Percentiles rank a stretch among this genome's conserved stretches.
Evolutionary conservation across 768 basidiomycete genomes (phyloP).

Genomic region (Tephrocybe sp.): DNA sequence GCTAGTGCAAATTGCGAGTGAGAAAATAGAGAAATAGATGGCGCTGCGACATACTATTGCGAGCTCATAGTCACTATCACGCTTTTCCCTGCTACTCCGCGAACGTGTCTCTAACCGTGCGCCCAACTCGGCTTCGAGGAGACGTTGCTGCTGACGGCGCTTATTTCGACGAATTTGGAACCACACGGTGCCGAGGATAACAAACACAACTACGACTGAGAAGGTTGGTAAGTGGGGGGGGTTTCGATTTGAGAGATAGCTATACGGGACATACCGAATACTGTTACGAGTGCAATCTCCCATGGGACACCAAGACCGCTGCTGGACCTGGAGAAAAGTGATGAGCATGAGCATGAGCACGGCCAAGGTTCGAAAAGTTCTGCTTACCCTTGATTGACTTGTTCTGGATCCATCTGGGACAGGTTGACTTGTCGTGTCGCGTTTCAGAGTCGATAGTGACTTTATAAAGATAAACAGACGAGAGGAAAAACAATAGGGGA

Average conservation of each 20-base stretch:
- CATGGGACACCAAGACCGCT: slow-evolving; percentile 35
- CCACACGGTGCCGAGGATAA: slow-evolving; percentile 22
- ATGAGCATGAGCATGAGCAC: neutral
- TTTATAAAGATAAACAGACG: no score
- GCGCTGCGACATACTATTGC: slow-evolving; percentile 7
- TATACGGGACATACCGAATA: slow-evolving; percentile 28
- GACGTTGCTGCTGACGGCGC: slow-evolving; percentile 9
- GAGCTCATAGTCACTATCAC: neutral
- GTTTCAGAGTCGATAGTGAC: no score
- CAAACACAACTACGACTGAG: slow-evolving; percentile 25
- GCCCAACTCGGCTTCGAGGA: slow-evolving; percentile 7
- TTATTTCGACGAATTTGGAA: slow-evolving; percentile 28
- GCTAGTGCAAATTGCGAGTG: neutral
- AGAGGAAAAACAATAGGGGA: neutral
- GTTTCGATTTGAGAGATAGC: neutral
- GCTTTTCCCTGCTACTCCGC: slow-evolving; percentile 8
- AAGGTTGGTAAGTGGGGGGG: neutral
- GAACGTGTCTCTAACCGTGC: neutral
- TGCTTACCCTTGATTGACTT: neutral
- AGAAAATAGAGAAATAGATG: neutral
- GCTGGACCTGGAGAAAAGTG: slow-evolving; percentile 24
- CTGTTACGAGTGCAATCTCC: slow-evolving; percentile 36
- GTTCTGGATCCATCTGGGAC: slow-evolving; percentile 4
- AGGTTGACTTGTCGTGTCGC: no score
- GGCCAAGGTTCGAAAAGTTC: neutral